Conservation (phyloP, 257 asterid species). For the Solanum tarijense region DNA sequence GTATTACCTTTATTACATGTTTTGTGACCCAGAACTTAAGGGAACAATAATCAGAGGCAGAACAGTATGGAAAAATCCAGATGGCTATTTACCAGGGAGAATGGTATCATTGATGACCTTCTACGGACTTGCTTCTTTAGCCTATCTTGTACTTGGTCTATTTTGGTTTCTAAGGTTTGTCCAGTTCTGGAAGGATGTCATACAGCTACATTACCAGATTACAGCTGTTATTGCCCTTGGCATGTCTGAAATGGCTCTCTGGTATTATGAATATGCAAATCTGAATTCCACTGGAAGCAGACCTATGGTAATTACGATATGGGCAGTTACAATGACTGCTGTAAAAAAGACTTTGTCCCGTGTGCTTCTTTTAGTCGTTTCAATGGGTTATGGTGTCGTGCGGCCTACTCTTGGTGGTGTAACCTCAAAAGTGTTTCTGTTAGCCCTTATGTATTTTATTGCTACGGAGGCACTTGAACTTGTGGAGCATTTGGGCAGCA, state of each 20-base stretch:
- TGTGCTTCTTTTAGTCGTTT: constrained; percentile 28
- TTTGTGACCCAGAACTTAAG: constrained; percentile 23
- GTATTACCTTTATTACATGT: constrained; percentile 33
- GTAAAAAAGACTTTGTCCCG: constrained; percentile 26
- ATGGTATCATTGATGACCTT: constrained; percentile 30
- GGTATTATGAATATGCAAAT: constrained; percentile 35
- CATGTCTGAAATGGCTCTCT: constrained; percentile 35
- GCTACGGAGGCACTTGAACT: constrained; percentile 26
- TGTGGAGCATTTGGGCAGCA: constrained; percentile 28
- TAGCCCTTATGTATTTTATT: constrained; percentile 13
- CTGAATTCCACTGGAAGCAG: constrained; percentile 26
- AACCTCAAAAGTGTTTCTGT: constrained; percentile 12
- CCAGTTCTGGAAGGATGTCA: constrained; percentile 22
- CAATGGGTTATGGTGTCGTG: constrained; percentile 34
- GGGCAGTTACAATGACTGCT: constrained; percentile 28
- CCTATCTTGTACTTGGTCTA: constrained; percentile 29
- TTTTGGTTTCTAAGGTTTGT: constrained; percentile 26
- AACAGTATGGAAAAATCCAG: constrained; percentile 30
- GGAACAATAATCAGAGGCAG: constrained; percentile 28
- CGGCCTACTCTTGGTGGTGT: constrained; percentile 25
- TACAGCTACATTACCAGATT: constrained; percentile 27
- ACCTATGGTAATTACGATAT: constrained; percentile 25
- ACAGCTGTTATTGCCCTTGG: constrained; percentile 32
- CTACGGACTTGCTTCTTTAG: constrained; percentile 23
- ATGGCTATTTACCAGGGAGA: constrained; percentile 33